Conservation (phyloP, 495 filamentous ascomycete genomes). For the Penicillium fimorum region DNA sequence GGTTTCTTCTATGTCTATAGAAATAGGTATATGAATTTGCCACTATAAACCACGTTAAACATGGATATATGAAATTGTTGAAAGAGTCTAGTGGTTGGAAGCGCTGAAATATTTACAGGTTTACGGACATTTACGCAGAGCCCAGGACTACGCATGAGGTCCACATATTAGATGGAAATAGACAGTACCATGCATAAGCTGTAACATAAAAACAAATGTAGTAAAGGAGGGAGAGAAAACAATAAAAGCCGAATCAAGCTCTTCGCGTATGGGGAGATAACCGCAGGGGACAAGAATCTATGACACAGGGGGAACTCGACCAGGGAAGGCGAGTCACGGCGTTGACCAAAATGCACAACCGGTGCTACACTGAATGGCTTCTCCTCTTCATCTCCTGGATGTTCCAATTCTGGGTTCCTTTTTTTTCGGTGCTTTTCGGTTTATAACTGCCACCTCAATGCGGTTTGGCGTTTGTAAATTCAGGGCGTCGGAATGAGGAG, state of each 20-base stretch:
- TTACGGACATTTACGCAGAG: neutral
- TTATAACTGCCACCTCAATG: slow-evolving; percentile 28
- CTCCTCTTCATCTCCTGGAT: slow-evolving; percentile 12
- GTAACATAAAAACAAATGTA: slow-evolving; percentile 26
- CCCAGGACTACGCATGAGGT: slow-evolving; percentile 1
- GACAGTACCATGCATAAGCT: slow-evolving; percentile 42
- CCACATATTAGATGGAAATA: slow-evolving; percentile 11
- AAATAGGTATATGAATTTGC: neutral
- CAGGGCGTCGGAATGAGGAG: slow-evolving; percentile 23
- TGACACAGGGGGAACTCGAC: slow-evolving; percentile 24
- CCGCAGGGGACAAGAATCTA: slow-evolving; percentile 35
- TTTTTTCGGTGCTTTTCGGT: slow-evolving; percentile 23
- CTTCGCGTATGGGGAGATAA: slow-evolving; percentile 30
- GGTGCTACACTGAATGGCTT: slow-evolving; percentile 17
- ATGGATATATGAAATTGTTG: neutral
- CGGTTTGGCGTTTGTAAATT: slow-evolving; percentile 30
- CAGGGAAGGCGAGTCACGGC: slow-evolving; percentile 13
- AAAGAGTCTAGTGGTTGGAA: neutral
- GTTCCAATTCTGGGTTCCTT: slow-evolving; percentile 4
- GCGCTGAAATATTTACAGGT: neutral
- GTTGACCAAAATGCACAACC: slow-evolving; percentile 18
- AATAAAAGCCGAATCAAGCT: slow-evolving; percentile 20
- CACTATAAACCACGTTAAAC: neutral
- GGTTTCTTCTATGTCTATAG: neutral
- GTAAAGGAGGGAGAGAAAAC: slow-evolving; percentile 25